A percentile compares a stretch with the other conserved stretches of the same genome.
Conservation (phyloP, 2,329 filamentous ascomycete genomes). For the Nemania sp. region DNA sequence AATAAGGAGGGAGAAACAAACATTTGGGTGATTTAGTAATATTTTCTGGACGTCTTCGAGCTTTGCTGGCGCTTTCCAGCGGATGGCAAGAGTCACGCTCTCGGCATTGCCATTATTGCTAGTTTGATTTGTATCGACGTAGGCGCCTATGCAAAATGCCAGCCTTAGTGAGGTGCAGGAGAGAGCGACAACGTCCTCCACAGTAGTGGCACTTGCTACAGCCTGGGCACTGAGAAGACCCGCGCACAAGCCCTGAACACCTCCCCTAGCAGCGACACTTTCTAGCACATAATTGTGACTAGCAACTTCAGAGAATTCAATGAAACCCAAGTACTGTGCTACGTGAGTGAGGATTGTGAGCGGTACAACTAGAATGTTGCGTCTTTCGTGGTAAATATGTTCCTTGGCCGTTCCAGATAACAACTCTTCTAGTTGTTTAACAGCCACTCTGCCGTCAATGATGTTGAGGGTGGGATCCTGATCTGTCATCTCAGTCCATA, state of each 20-base stretch:
- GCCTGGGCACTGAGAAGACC: conserved; percentile 26
- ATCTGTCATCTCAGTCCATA: conserved; percentile 14
- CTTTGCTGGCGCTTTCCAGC: conserved; percentile 2
- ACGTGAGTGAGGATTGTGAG: conserved; percentile 13
- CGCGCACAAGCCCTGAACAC: conserved; percentile 23
- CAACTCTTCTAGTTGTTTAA: conserved; percentile 4
- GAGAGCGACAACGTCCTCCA: conserved; percentile 6
- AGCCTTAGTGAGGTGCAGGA: conserved; percentile 22
- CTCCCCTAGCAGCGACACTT: conserved; percentile 31
- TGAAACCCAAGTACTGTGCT: conserved; percentile 8
- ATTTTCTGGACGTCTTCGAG: conserved; percentile 18
- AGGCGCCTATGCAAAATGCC: conserved; percentile 24
- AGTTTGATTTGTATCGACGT: conserved; percentile 13
- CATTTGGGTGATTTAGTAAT: conserved; percentile 5
- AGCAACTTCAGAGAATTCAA: not conserved
- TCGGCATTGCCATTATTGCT: not conserved
- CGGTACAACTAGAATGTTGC: conserved; percentile 13
- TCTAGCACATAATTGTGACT: conserved; percentile 5
- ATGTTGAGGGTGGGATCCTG: not conserved
- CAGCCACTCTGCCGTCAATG: conserved; percentile 15
- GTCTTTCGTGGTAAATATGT: conserved; percentile 2
- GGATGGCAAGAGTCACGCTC: conserved; percentile 9
- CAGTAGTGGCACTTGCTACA: conserved; percentile 15
- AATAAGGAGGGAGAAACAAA: not conserved
- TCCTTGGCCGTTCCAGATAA: conserved; percentile 8